Base-by-base conservation (phyloP, 805 yeast species). In the Lachancea quebecensis region DNA sequence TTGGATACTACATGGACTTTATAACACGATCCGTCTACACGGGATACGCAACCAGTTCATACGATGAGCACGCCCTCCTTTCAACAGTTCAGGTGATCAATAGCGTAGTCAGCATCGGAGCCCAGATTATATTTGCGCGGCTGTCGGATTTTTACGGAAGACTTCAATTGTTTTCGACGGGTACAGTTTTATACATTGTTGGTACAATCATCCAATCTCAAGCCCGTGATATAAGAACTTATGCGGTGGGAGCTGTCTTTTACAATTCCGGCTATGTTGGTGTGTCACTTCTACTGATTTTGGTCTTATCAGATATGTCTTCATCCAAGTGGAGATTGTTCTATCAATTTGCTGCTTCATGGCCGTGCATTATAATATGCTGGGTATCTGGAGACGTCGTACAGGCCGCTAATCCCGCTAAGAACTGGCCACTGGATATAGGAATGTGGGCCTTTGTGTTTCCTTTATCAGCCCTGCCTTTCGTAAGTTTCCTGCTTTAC, bases 61-160 rank as follows among this genome's bases (percentile, higher is more conserved):
- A 76, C 62, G 46, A 70, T 25, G 53, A 60, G 11, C 85, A 81
- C 56, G 74, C 86, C 7, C 65, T 78, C 45, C 60, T 74, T 37
- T 71, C 87, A 5, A 77, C 87, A 2, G 73, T 82, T 47, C 71
- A 74, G 49, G 82, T 79, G 27, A 71, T 81, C 49, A 70, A 72
- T 45, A 66, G 75, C 28, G 84, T 82, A 34, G 72, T 79, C 41
- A 83, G 78, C 39, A 85, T 85, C 21, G 86, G 82, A 14, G 72
- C 83, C 3, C 84, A 79, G 56, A 79, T 83, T 3, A 70, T 77
- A 4, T 78, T 71, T 50, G 87, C 88, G 10, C 68, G 85, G 51
- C 63, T 82, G 32, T 73, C 84, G 9, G 86, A 82, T 59, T 68
- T 73, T n/a, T 80, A 79, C 56, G 89, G 89, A 12, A 75, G 89